Evolutionary conservation across 495 filamentous ascomycete species (phyloP).

Genomic region (Penicillium soppii): DNA sequence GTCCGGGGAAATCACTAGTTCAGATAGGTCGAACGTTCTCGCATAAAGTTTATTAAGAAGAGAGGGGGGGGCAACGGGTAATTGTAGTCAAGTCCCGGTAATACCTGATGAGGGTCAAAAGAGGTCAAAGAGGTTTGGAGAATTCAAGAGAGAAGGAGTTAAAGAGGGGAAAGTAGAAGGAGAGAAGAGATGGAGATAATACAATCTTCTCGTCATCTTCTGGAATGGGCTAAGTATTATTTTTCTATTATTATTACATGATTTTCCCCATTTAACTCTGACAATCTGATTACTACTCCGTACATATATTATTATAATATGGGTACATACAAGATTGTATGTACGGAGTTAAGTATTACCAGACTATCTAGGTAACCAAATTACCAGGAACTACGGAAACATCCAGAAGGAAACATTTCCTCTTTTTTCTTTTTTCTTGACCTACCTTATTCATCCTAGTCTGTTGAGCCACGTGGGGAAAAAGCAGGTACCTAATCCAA

Average conservation of each 20-base stretch:
- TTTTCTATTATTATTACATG: too few relatives aligned
- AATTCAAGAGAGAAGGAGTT: too few relatives aligned
- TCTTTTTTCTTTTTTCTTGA: background rate
- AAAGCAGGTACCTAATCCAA: slow-evolving; percentile 28
- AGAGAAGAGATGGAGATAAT: too few relatives aligned
- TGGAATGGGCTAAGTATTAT: too few relatives aligned
- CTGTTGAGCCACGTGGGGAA: slow-evolving; percentile 25
- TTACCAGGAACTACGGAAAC: slow-evolving; percentile 13
- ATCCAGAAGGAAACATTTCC: slow-evolving; percentile 20
- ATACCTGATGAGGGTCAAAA: background rate
- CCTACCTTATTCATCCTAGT: slow-evolving; percentile 8
- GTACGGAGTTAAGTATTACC: too few relatives aligned
- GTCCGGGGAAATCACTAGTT: slow-evolving; percentile 4
- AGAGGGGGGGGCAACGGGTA: background rate
- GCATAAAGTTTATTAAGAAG: slow-evolving; percentile 7
- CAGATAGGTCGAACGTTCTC: background rate
- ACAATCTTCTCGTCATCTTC: too few relatives aligned
- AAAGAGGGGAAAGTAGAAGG: too few relatives aligned
- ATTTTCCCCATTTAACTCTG: too few relatives aligned
- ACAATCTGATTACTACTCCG: too few relatives aligned
- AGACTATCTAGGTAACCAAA: background rate
- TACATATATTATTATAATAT: too few relatives aligned
- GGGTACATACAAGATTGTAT: too few relatives aligned
- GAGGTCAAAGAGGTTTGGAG: too few relatives aligned
- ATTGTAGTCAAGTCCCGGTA: background rate